Evolutionary conservation across 139 green algal species (phyloP).

Genomic region (Yamagishiella unicocca): DNA sequence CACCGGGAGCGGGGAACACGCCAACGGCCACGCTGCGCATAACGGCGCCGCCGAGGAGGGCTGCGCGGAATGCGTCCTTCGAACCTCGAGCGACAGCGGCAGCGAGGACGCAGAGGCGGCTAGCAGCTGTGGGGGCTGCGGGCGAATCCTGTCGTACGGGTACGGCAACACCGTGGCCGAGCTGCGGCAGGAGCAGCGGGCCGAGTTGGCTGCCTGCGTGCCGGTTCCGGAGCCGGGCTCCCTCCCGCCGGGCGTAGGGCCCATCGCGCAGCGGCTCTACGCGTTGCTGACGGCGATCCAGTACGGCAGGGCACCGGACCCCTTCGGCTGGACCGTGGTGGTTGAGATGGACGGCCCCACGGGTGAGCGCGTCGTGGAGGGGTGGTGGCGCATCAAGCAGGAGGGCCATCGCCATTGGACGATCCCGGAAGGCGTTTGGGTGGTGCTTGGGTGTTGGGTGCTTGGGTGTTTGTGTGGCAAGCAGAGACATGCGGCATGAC

Average conservation of each 20-base stretch:
- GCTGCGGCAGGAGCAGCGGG: not conserved
- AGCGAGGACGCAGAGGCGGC: not conserved
- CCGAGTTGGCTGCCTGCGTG: not conserved
- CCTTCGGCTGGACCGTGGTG: constrained; percentile 78
- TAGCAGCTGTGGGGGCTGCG: not conserved
- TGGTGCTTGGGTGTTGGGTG: too few species aligned
- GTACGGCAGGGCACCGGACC: constrained; percentile 73
- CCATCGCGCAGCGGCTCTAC: constrained; percentile 83
- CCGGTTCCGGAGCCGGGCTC: constrained; percentile 8
- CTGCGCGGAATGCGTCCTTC: too few species aligned
- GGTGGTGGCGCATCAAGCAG: too few species aligned
- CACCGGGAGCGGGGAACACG: too few species aligned
- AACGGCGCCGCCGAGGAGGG: too few species aligned
- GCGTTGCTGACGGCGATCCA: constrained; percentile 88
- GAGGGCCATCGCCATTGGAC: too few species aligned
- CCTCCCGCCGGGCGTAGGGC: constrained; percentile 30
- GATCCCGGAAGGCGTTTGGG: too few species aligned
- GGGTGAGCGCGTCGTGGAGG: not conserved
- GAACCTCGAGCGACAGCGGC: too few species aligned
- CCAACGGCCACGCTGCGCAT: not conserved
- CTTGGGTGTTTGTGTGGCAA: too few species aligned
- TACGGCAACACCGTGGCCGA: not conserved
- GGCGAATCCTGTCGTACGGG: not conserved
- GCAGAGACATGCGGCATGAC: too few species aligned
- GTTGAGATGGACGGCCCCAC: constrained; percentile 31